phyloP scores from a whole-genome alignment of 1,139 yeast species.

The Geotrichum candidum region DNA sequence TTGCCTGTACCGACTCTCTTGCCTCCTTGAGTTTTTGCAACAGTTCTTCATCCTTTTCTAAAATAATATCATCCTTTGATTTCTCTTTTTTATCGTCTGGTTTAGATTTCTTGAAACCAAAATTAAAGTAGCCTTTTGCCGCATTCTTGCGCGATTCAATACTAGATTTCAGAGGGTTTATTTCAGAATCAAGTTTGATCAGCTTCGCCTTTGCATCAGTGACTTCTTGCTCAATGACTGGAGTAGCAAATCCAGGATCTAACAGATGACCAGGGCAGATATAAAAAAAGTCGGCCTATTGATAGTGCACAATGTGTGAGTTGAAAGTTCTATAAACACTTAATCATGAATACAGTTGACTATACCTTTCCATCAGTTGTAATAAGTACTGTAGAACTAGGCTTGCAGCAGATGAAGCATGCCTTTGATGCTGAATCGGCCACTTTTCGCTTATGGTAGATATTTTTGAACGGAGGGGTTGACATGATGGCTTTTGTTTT shows the following conservation, averaged over 20 bases:
- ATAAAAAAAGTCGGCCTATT: slow-evolving; percentile 57
- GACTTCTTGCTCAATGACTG: slow-evolving; percentile 46
- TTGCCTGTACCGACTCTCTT: slow-evolving; percentile 20
- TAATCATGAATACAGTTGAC: neutral
- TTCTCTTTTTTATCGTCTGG: slow-evolving; percentile 22
- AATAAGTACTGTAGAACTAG: slow-evolving; percentile 57
- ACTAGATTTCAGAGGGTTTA: slow-evolving; percentile 34
- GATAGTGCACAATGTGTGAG: neutral
- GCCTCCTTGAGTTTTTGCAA: slow-evolving; percentile 24
- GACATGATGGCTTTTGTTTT: neutral
- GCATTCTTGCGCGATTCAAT: slow-evolving; percentile 13
- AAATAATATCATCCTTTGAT: slow-evolving; percentile 17
- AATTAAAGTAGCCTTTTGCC: slow-evolving; percentile 11
- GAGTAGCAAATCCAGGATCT: slow-evolving; percentile 58
- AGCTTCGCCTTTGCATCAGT: slow-evolving; percentile 40
- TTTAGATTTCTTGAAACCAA: slow-evolving; percentile 18
- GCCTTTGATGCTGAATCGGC: slow-evolving; percentile 52
- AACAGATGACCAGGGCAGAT: slow-evolving; percentile 58
- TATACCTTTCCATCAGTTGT: slow-evolving; percentile 37
- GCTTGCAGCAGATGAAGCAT: slow-evolving; percentile 63
- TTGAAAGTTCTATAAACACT: neutral
- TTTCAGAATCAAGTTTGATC: slow-evolving; percentile 39
- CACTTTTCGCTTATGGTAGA: slow-evolving; percentile 52
- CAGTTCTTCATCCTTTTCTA: slow-evolving; percentile 20
- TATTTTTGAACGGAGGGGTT: slow-evolving; percentile 42